Evolutionary conservation across 148 eudicot genomes (phyloP).

Genomic region (Rheum nobile): DNA sequence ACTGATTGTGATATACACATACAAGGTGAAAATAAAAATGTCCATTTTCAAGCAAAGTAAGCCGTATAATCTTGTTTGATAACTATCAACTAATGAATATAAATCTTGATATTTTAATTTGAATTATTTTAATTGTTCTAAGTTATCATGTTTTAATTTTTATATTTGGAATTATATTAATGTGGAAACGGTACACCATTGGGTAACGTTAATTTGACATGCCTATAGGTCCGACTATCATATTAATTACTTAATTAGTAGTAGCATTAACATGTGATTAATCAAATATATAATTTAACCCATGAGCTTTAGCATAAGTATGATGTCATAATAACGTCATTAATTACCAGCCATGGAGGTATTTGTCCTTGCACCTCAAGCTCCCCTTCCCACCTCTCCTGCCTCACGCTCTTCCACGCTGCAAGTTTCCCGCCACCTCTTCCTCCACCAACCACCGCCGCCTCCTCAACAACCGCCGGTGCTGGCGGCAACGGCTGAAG

Average conservation of each 20-base stretch:
- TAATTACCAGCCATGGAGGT: conserved; percentile 76
- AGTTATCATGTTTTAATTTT: no score
- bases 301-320: background rate
- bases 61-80: no score
- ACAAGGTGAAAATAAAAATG: no score
- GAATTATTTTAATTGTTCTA: no score
- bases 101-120: no score
- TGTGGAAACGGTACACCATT: no score
- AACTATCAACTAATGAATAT: no score
- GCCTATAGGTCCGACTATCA: background rate
- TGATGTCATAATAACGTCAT: conserved; percentile 1
- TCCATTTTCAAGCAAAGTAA: no score
- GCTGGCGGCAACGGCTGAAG: conserved; percentile 8
- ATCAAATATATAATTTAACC: background rate
- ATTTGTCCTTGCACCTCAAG: conserved; percentile 71
- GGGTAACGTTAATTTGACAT: no score
- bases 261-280: background rate
- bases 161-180: no score
- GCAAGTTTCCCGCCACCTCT: conserved; percentile 25
- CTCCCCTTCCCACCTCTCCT: conserved; percentile 97
- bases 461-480: background rate
- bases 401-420: conserved; percentile 85
- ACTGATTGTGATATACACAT: no score
- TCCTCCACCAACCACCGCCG: conserved; percentile 5
- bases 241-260: background rate